Evolutionary conservation across 163 green algal species (phyloP), one percentile per base, ranked within the genome.

Genomic region (Chlorella variabilis): DNA sequence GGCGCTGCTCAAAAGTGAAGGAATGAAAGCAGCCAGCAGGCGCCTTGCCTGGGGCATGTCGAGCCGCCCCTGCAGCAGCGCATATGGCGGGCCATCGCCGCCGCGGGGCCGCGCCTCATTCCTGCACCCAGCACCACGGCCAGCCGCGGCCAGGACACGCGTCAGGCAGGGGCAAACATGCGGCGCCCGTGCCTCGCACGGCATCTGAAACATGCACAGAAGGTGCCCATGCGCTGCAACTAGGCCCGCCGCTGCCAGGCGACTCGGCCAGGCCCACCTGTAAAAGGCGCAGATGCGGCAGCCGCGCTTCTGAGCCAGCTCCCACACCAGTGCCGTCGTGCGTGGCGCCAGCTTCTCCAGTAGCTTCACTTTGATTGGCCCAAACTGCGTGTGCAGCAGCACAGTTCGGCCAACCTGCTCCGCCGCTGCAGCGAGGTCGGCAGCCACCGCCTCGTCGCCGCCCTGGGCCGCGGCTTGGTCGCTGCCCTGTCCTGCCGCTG

Each of bases 231-330:
- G n/a, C n/a, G n/a, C n/a, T n/a, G n/a, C n/a, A n/a, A n/a, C n/a
- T n/a, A n/a, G n/a, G n/a, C n/a, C n/a, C n/a, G n/a, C n/a, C n/a
- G n/a, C n/a, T n/a, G n/a, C n/a, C n/a, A n/a, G n/a, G n/a, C n/a
- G n/a, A n/a, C n/a, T n/a, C n/a, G n/a, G n/a, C n/a, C n/a, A n/a
- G n/a, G n/a, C 84, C 25, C 58, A 63, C 54, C 85, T 62, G 38
- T 89, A 86, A 54, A 89, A 89, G 9, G 68, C 38, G 41, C 85
- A 89, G 56, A 67, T 56, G 1, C 42, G 29, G 70, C 85, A 89
- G 33, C 67, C 66, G 25, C 38, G 58, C 29, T 18, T 6, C 36
- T 69, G 20, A 4, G 73, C 73, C 36, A 80, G 73, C 25, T 70
- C 56, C 73, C 73, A 80, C 38, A 80, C 73, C 27, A 80, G 73